These are phyloP conservation scores for Parmelia sp. DNA, from an alignment of 495 filamentous ascomycete genomes.

Conservation along the genomic window DNA sequence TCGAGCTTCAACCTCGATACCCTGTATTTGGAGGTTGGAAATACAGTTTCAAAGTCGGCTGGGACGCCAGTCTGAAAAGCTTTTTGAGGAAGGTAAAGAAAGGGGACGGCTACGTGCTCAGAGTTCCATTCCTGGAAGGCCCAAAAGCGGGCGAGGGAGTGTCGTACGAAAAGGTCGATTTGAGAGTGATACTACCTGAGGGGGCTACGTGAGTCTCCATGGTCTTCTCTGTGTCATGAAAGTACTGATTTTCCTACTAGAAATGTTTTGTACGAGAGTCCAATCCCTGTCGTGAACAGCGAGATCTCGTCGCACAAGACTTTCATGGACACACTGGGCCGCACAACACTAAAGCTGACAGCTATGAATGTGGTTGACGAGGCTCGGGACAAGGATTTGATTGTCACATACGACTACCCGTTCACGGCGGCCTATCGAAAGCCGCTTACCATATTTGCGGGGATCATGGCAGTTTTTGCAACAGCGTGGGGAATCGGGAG, in stretches of 20 bases:
- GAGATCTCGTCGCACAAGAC: slow-evolving; percentile 65
- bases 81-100: slow-evolving; percentile 60
- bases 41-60: slow-evolving; percentile 90
- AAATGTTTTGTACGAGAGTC: slow-evolving; percentile 61
- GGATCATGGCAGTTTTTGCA: slow-evolving; percentile 65
- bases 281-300: slow-evolving; percentile 48
- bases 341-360: slow-evolving; percentile 72
- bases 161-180: slow-evolving; percentile 72
- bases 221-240: slow-evolving; percentile 24
- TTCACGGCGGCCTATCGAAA: slow-evolving; percentile 72
- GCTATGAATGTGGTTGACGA: slow-evolving; percentile 86
- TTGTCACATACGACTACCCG: slow-evolving; percentile 86
- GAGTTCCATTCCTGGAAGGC: slow-evolving; percentile 92
- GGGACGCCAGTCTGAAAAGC: slow-evolving; percentile 75
- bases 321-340: slow-evolving; percentile 90
- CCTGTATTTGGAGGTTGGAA: slow-evolving; percentile 97
- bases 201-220: slow-evolving; percentile 67
- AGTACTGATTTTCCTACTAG: slow-evolving; percentile 31
- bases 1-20: slow-evolving; percentile 88
- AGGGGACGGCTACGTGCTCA: slow-evolving; percentile 70
- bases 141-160: slow-evolving; percentile 77
- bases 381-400: slow-evolving; percentile 66
- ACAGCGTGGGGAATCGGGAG: slow-evolving; percentile 69
- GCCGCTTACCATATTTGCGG: slow-evolving; percentile 74
- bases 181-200: slow-evolving; percentile 83